Evolutionary conservation across 140 eudicot species (phyloP).

Genomic region (Anethum foeniculum): DNA sequence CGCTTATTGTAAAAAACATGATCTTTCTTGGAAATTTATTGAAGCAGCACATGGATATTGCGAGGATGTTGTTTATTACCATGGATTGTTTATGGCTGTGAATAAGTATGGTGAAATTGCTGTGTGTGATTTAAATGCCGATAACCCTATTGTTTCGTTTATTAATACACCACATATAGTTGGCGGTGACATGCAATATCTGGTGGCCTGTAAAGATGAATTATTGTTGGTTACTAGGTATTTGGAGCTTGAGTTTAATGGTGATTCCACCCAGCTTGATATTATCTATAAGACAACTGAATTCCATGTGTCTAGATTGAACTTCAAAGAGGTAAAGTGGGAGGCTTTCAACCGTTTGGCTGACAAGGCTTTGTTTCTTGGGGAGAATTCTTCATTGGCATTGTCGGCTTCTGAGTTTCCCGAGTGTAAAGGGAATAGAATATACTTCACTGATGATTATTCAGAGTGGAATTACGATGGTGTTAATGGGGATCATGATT

Average conservation of each 20-base stretch:
- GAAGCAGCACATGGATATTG: slow-evolving; percentile 34
- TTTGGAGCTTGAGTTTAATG: slow-evolving; percentile 47
- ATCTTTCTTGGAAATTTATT: slow-evolving; percentile 44
- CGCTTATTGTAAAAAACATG: slow-evolving; percentile 48
- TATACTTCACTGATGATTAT: slow-evolving; percentile 78
- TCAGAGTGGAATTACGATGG: slow-evolving; percentile 52
- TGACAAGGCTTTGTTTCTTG: slow-evolving; percentile 48
- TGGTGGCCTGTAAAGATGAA: slow-evolving; percentile 51
- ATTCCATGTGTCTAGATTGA: slow-evolving; percentile 49
- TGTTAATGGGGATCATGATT: slow-evolving; percentile 56
- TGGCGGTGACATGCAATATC: slow-evolving; percentile 71
- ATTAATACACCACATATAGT: slow-evolving; percentile 31
- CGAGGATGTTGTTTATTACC: slow-evolving; percentile 55
- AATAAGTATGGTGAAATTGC: slow-evolving; percentile 52
- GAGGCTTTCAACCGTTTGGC: slow-evolving; percentile 41
- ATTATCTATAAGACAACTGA: slow-evolving; percentile 47
- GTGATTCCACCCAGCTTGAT: slow-evolving; percentile 38
- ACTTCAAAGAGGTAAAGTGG: slow-evolving; percentile 38
- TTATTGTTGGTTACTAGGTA: slow-evolving; percentile 51
- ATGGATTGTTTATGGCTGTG: slow-evolving; percentile 49
- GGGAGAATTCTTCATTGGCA: slow-evolving; percentile 66
- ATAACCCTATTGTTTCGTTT: slow-evolving; percentile 22
- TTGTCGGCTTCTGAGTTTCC: slow-evolving; percentile 48
- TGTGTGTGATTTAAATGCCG: slow-evolving; percentile 37
- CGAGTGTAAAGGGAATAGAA: slow-evolving; percentile 50